A percentile compares a stretch with the other conserved stretches of the same genome.
Conservation (phyloP, 75 land plant genomes). For the Chamaecyparis obtusa region DNA sequence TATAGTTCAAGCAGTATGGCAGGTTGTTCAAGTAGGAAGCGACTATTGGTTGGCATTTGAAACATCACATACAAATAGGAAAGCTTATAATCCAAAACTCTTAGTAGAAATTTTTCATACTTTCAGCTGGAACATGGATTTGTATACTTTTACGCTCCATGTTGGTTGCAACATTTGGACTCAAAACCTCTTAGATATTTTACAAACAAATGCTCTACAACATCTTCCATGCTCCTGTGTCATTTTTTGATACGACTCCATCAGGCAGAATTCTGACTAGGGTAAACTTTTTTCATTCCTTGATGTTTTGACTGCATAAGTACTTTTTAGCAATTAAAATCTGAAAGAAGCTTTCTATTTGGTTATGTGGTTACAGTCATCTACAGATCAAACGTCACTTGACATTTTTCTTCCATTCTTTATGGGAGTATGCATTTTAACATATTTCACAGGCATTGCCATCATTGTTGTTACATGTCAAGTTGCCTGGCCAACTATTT, state of each 20-base stretch:
- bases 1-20: conserved; percentile 62
- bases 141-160: conserved; percentile 39
- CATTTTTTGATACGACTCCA: conserved; percentile 99
- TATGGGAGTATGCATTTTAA: conserved; percentile 36
- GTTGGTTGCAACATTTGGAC: conserved; percentile 50
- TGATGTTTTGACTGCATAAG: not conserved
- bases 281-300: conserved; percentile 36
- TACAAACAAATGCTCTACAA: conserved; percentile 67
- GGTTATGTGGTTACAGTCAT: conserved; percentile 61
- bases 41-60: conserved; percentile 97
- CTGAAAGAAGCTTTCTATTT: not conserved
- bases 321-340: not conserved
- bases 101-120: conserved; percentile 63
- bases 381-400: conserved; percentile 83
- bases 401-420: conserved; percentile 87
- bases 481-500: conserved; percentile 83
- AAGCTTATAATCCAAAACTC: conserved; percentile 36
- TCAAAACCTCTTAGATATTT: conserved; percentile 80
- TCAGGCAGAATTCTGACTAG: conserved; percentile 96
- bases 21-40: conserved; percentile 49
- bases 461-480: conserved; percentile 65
- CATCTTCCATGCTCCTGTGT: conserved; percentile 94
- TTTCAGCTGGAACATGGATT: conserved; percentile 47
- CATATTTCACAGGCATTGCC: conserved; percentile 56
- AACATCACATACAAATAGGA: conserved; percentile 54